Evolutionary conservation across 2,329 filamentous ascomycete species (phyloP), one percentile per base, ranked within the genome.

Genomic region (Gaeumannomyces tritici): DNA sequence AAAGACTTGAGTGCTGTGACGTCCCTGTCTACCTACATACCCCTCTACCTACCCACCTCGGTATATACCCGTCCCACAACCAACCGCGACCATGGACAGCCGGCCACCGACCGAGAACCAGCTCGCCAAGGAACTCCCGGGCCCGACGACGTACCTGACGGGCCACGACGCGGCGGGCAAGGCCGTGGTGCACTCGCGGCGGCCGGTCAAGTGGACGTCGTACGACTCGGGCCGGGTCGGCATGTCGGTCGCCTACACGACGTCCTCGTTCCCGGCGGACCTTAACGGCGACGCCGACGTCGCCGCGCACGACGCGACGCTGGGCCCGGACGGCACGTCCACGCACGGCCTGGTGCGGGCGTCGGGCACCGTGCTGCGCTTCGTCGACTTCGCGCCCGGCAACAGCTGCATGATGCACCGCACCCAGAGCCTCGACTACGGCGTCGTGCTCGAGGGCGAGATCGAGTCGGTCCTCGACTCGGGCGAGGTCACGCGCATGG

Each of bases 361-460:
- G 21, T 63, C 64, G 56, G 67, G 68, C 13, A 69, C 68, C 3
- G 64, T 69, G n/a, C 63, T 69, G 18, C 66, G 68, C 31, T 67
- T 62, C 54, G 66, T 72, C 7, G 70, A 73, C 27, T 71, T 69
- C 33, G 69, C 70, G 0, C 68, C 68, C 0, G 73, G 72, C 15
- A 70, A 71, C 61, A 71, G 72, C 55, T 72, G 72, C 57, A 69
- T 71, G 67, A 73, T 69, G 67, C 67, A 69, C 65, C 65, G 67
- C 60, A 68, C 67, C 7, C 64, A 67, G 62, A 65, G 64, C 21
- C 57, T 69, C 42, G 67, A 69, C 64, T 69, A 67, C 62, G 67
- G 66, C 57, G 65, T 69, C 55, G 64, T 69, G 28, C 62, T 68
- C 29, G 66, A 66, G 59, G 67, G 67, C 51, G 55, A 54, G 18